Evolutionary conservation across 257 asterid genomes (phyloP), one percentile per base, ranked within the genome.

Genomic region (Primulina huaijiensis): DNA sequence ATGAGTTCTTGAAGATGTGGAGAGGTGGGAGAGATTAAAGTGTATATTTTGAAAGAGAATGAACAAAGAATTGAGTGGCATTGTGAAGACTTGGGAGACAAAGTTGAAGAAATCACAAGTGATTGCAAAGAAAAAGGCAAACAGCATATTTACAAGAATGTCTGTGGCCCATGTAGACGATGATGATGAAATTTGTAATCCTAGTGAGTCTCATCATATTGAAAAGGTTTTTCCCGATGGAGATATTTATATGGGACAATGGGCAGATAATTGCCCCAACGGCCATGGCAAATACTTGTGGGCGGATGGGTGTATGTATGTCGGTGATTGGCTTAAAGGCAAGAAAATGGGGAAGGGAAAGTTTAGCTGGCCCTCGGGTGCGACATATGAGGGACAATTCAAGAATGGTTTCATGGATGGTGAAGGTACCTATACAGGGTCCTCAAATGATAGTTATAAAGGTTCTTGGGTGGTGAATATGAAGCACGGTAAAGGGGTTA

Each of bases 291-390:
- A 89, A 77, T 88, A 75, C 64, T 40, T 89, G n/a, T 92, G 95
- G 96, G 69, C 81, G 21, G 98, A 89, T 72, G 98, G 98, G 1
- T 92, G 96, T 74, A 86, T 92, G 97, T 89, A 92, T 50, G 88
- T 83, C 2, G 98, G 98, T 4, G 87, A 88, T n/a, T 92, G 98
- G 98, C 17, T 8, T n/a, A 74, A 37, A 60, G 98, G 98, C 31
- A 88, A 78, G 75, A 75, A 79, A 6, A 82, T 61, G 65, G 97
- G 96, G 6, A 88, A 79, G 53, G 98, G 98, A 16, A 86, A 85
- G 78, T 92, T 92, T 31, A 85, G 92, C n/a, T 92, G 98, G 98
- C 97, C 98, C 14, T 85, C 86, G 7, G 97, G 98, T 16, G 96
- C 97, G 7, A 86, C 92, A 0, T 92, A 92, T 65, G 95, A 92